Base-by-base conservation (phyloP, 768 basidiomycete genomes). In the Russula virescens region DNA sequence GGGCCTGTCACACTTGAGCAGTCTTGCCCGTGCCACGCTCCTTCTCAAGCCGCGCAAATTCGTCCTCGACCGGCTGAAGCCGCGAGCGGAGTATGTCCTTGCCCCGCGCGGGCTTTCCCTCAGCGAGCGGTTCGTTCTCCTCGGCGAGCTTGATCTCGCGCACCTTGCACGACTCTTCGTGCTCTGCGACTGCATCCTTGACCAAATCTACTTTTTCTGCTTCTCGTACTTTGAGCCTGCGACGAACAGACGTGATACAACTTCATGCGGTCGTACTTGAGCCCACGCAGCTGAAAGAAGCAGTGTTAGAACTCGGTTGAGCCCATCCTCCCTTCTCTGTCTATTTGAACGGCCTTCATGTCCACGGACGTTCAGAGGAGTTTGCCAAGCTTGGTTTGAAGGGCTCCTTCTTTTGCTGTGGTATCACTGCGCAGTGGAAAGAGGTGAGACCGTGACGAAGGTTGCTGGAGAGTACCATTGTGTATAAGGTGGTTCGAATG, bases 181-280 rank as follows among this genome's bases (percentile, higher is more conserved):
- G 85, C 62, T 82, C 79, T 31, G 75, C 83, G 62, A 97, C 84
- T 79, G 86, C 96, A 3, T 98, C 94, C 23, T 98, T 94, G 62
- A 98, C 96, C 58, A 99, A 72, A 72, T 98, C 97, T 93, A 91
- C 65, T 83, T 83, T 68, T 85, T 81, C 63, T 88, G 84, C 74
- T 93, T 95, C 81, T 90, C 89, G 75, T 81, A 84, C 75, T 88
- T 89, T 18, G 86, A 64, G 63, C 96, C 91, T 35, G 89, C 72
- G 42, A 78, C 78, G 76, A 96, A 91, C 21, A 98, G 80, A 55
- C 87, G 67, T 94, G 90, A 8, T 97, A 91, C 25, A 97, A 81
- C 73, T 98, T 98, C 93, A 95, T 95, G 38, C 94, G 87, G 63
- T 98, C 94, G 71, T 99, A 98, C 74, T 98, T 98, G 70, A 99